Base-by-base conservation (phyloP, 371 early-diverging fungal species). In the Actinomortierella wolfii region DNA sequence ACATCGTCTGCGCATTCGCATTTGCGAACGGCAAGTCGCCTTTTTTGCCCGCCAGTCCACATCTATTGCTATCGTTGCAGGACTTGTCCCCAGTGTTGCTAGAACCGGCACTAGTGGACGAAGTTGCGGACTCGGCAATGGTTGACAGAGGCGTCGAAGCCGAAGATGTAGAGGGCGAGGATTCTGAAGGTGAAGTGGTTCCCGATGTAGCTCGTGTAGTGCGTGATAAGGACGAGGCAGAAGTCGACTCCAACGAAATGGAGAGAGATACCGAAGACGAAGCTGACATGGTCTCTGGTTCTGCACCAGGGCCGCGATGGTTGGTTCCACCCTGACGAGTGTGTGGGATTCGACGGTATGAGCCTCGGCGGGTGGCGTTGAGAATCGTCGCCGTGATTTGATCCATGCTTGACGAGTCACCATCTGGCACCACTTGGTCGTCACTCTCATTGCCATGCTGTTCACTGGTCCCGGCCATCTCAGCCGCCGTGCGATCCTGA, bases 1-100 rank as follows among this genome's bases (percentile, higher is more conserved):
- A 71, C 62, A 65, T 58, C 14, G 71, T 71, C 48, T 71, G 71
- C 5, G 65, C 61, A 29, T 71, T 65, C 21, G 66, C 71, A 41
- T 71, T 71, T 17, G 65, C 62, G 51, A 71, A 71, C 2, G 71
- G 66, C 18, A 64, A 62, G 23, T 58, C 34, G 34, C 34, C 34
- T 11, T 34, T 34, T 4, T 4, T 34, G 34, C 34, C 34, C 34
- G 34, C 34, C 7, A 11, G 7, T 6, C 11, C 7, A 34, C 34
- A 34, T 34, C 34, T 11, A 34, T 34, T 34, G 4, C 7, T 11
- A 11, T 11, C 11, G 34, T 34, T 34, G 34, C 34, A 34, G 34
- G 34, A 6, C 34, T 34, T 34, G 34, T 11, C 11, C 7, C 11
- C 11, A 11, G 34, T 34, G 34, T 4, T 34, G 34, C 7, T 34